Base-by-base conservation (phyloP, 768 basidiomycete genomes). In the Boletus patriciae region DNA sequence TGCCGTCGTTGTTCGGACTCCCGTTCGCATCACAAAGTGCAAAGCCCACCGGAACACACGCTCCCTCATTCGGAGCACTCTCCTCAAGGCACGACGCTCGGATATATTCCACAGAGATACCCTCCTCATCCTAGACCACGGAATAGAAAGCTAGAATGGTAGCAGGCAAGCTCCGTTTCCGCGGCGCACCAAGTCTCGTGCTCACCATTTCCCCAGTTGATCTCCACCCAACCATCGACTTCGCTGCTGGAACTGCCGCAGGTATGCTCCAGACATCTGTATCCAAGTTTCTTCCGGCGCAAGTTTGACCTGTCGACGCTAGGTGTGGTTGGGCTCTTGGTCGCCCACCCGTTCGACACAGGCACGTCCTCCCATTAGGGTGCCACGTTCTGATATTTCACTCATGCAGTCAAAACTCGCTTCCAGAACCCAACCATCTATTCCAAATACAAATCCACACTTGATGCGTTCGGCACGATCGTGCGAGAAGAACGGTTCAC, bases 271-370 rank as follows among this genome's bases (percentile, higher is more conserved):
- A 7, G 19, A 29, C 21, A 4, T 9, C 33, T 27, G 25, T 27
- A 19, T 34, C 18, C 18, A 12, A 1, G 3, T 8, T 7, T 5
- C 33, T 4, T 31, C 12, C 11, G 8, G 13, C 29, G 1, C n/a
- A 6, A 11, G 33, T 40, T 13, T 56, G 27, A 61, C 47, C 27
- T 36, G 16, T 41, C 31, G 19, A 46, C 15, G 11, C 25, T 45
- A 69, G 90, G 89, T 10, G 82, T 85, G 46, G 80, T 84, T 0
- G 80, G 85, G 27, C 76, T 92, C 4, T 69, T 86, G 5, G 83
- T 87, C 3, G 89, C 89, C 16, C 88, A 88, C 63, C 91, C 90
- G 0, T 86, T 92, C 50, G 91, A 92, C 66, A 92, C 87, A 23
- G 79, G 81, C 78, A 58, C 57, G 73, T 69, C 21, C 13, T 10